Percentiles rank a stretch among this genome's conserved stretches.
These are phyloP conservation scores for Naegleria fowleri DNA, from an alignment of 208 protist species.

Conservation along the genomic window DNA sequence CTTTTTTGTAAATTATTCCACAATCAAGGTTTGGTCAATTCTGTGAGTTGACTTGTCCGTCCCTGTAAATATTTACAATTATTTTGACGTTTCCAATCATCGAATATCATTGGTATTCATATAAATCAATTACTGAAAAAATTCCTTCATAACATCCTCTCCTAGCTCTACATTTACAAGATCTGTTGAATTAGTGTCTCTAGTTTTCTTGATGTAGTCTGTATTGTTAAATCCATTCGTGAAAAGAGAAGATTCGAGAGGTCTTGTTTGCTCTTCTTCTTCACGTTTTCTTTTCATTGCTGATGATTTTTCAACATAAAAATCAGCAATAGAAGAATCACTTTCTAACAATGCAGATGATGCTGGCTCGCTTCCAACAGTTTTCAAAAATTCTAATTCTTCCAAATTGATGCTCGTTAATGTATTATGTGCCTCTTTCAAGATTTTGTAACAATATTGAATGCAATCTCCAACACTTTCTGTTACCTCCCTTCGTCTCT, in stretches of 20 bases:
- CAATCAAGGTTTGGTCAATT: too few species aligned
- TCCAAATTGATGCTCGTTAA: neutral
- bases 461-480: conserved; percentile 27
- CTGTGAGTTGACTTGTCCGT: too few species aligned
- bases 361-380: neutral
- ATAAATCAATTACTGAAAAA: neutral
- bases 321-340: neutral
- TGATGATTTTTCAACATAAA: neutral
- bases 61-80: too few species aligned
- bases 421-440: conserved; percentile 27
- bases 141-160: neutral
- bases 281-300: neutral
- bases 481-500: conserved; percentile 32
- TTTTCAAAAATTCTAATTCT: neutral
- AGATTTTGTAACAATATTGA: conserved; percentile 15
- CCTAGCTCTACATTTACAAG: neutral
- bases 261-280: neutral
- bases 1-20: too few species aligned
- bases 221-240: neutral
- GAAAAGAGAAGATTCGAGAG: neutral
- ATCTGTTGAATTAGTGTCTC: neutral
- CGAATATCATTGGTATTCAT: too few species aligned
- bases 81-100: too few species aligned
- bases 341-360: neutral
- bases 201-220: neutral